Base-by-base conservation (phyloP, 768 basidiomycete species). In the Termitomyces heimii region DNA sequence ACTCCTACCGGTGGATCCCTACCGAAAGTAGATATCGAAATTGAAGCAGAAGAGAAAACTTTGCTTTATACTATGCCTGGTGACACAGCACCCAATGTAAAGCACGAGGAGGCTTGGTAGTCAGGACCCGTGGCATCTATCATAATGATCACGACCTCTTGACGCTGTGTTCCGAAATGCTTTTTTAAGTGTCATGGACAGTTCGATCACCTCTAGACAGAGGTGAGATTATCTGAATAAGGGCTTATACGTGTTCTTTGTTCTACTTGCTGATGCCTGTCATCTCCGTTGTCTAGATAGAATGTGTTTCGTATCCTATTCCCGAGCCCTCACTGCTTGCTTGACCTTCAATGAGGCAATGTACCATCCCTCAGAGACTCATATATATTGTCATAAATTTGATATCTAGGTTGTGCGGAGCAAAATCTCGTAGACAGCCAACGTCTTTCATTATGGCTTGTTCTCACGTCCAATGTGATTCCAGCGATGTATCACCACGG, bases 21-120 rank as follows among this genome's bases (percentile, higher is more conserved):
- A n/a, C 67, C 73, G 3, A 66, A 70, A 44, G 53, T 76, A 5
- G 69, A 75, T 58, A 66, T 75, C 7, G 62, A 62, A 5, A 42
- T 75, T n/a, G 72, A 77, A 56, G 62, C 65, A 20, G 63, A 62
- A 47, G 53, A 37, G 24, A 62, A 60, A 2, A 48, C 56, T 1
- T n/a, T 24, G 14, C 59, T 60, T 28, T 54, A 55, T n/a, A 49
- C 50, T 39, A 54, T 58, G n/a, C 22, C 59, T 9, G 24, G 42
- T 34, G 10, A 24, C 8, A 20, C 34, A 8, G 52, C 34, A 28
- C 31, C 44, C 16, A 24, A 13, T 2, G 45, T 56, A 4, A 55
- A 60, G 16, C 9, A 46, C 26, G 58, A 62, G 39, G 55, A 59
- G 28, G 39, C 29, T 16, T 62, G 62, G 58, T 62, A 55, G 49